Evolutionary conservation across 2,329 filamentous ascomycete genomes (phyloP), one percentile per base, ranked within the genome.

Genomic region (Sporothrix pseudoabietina): DNA sequence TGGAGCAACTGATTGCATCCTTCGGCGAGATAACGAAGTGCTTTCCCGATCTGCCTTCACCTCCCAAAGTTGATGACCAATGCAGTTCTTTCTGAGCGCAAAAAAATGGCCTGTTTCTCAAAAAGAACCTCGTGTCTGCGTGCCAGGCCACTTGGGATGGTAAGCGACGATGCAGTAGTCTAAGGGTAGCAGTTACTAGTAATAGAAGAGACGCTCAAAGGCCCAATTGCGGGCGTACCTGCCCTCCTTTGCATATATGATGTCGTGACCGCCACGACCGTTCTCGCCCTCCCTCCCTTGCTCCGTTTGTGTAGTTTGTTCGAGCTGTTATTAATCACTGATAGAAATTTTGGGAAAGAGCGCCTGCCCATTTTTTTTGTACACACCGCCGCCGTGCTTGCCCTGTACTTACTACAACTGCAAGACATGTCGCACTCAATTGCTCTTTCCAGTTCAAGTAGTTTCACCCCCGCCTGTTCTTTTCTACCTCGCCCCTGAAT

Each of bases 241-340:
- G 9, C n/a, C 52, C n/a, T 16, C 14, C n/a, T 26, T 14, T 52
- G 10, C 8, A 16, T 35, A 52, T 68, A 68, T 70, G 69, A 61
- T 61, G 69, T 61, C 35, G n/a, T 61, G 54, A 8, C 69, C n/a
- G 39, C 49, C 30, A 26, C 16, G 7, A 16, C 44, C 44, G 6
- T 52, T 35, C 41, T 32, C 39, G 39, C 61, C 35, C 44, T 65
- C 35, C 59, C 39, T 14, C 22, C 39, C 22, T 65, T 26, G 41
- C 22, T 47, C 39, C n/a, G 22, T 65, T 47, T 47, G 6, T 47
- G 61, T 30, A 47, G n/a, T 6, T 12, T 30, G 22, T 22, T 66
- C 22, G 10, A 47, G 61, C 39, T 30, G 59, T 66, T 66, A 30
- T n/a, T 26, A 26, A 26, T 66, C 47, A 66, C 61, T 66, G 61